Conservation (phyloP, 805 yeast genomes). For the Candida michaelii region DNA sequence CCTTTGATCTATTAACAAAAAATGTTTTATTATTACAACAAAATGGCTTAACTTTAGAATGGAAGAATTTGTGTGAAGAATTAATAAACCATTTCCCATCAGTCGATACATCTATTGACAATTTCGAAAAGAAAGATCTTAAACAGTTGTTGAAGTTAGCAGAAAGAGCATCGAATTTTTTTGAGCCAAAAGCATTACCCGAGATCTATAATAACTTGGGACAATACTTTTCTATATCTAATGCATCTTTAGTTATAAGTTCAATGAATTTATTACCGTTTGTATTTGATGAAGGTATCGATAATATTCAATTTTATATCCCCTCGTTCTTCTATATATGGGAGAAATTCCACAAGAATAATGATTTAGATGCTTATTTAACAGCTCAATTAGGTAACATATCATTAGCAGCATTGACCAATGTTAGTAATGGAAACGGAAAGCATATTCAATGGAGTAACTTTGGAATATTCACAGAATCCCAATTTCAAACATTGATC, state of each 20-base stretch:
- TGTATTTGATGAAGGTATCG: slow-evolving; percentile 24
- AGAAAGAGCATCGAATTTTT: slow-evolving; percentile 53
- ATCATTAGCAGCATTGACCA: slow-evolving; percentile 48
- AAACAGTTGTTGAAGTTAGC: slow-evolving; percentile 53
- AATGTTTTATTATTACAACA: slow-evolving; percentile 41
- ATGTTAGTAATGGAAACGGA: slow-evolving; percentile 17
- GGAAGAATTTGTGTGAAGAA: slow-evolving; percentile 47
- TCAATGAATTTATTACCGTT: slow-evolving; percentile 58
- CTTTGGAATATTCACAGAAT: slow-evolving; percentile 62
- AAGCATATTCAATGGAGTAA: slow-evolving; percentile 36
- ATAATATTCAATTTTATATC: slow-evolving; percentile 54
- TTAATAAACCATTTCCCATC: slow-evolving; percentile 31
- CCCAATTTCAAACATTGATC: slow-evolving; percentile 60
- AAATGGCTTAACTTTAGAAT: slow-evolving; percentile 48
- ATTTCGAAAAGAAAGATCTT: slow-evolving; percentile 48
- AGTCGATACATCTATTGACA: slow-evolving; percentile 46
- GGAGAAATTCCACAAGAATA: slow-evolving; percentile 51
- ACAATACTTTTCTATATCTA: slow-evolving; percentile 52
- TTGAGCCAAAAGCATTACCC: slow-evolving; percentile 48
- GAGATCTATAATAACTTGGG: slow-evolving; percentile 51
- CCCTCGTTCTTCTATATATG: slow-evolving; percentile 73
- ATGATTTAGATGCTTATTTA: slow-evolving; percentile 61
- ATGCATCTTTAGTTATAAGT: slow-evolving; percentile 51
- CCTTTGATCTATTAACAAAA: slow-evolving; percentile 58
- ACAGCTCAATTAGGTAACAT: slow-evolving; percentile 64